Evolutionary conservation across 169 alveolate genomes (phyloP).

Genomic region (Plasmodium knowlesi): DNA sequence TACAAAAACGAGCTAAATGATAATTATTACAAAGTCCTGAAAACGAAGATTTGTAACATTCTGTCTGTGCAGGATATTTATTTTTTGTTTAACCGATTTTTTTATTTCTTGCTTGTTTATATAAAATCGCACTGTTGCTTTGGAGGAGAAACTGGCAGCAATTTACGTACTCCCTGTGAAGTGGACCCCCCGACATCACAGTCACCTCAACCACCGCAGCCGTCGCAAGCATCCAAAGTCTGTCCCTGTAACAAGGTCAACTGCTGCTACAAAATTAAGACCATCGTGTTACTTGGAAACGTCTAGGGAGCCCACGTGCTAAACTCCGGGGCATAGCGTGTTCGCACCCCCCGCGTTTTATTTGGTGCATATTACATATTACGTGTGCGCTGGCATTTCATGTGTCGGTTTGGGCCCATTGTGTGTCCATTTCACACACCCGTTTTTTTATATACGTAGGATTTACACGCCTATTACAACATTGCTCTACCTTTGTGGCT

Average conservation of each 20-base stretch:
- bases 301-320: not conserved
- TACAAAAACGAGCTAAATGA: constrained; percentile 66
- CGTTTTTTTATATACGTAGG: not conserved
- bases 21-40: constrained; percentile 63
- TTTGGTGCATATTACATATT: not conserved
- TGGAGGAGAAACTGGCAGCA: not conserved
- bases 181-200: not conserved
- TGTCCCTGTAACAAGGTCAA: constrained; percentile 31
- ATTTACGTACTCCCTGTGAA: not conserved
- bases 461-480: not conserved
- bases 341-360: not conserved
- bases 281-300: constrained; percentile 44
- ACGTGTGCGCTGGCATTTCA: not conserved
- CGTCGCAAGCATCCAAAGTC: not conserved
- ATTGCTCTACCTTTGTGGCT: not conserved
- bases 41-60: constrained; percentile 52
- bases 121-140: constrained; percentile 60
- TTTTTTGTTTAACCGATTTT: constrained; percentile 61
- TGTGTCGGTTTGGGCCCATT: not conserved
- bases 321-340: not conserved
- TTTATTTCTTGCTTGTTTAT: constrained; percentile 35
- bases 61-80: constrained; percentile 33
- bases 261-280: constrained; percentile 70
- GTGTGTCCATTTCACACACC: not conserved
- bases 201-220: not conserved